A percentile compares a stretch with the other conserved stretches of the same genome.
Evolutionary conservation across 306 rosid species (phyloP).

Genomic region (Vigna angularis): DNA sequence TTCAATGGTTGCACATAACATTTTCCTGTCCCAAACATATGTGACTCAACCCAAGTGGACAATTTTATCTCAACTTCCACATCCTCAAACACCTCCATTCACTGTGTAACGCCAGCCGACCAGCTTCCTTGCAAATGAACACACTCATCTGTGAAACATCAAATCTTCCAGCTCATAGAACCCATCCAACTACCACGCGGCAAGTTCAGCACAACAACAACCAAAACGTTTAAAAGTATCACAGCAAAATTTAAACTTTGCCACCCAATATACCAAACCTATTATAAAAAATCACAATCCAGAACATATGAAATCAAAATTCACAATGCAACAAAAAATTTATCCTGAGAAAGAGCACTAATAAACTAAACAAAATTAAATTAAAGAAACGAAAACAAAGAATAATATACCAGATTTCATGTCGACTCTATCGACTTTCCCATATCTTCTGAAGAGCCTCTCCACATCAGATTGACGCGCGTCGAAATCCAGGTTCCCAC

Average conservation of each 20-base stretch:
- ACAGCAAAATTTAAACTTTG: constrained; percentile 26
- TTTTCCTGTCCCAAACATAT: constrained; percentile 49
- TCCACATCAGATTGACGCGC: constrained; percentile 81
- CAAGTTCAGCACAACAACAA: constrained; percentile 35
- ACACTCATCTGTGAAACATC: constrained; percentile 19
- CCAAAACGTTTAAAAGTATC: constrained; percentile 8
- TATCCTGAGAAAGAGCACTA: background rate
- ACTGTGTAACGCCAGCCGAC: constrained; percentile 5
- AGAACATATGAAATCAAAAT: background rate
- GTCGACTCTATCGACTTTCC: constrained; percentile 87
- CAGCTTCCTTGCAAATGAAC: constrained; percentile 11
- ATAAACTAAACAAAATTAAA: background rate
- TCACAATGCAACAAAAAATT: background rate
- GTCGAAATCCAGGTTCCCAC: constrained; percentile 82
- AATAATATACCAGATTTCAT: constrained; percentile 71
- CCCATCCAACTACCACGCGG: constrained; percentile 28
- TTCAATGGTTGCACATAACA: constrained; percentile 59
- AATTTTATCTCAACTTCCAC: constrained; percentile 35
- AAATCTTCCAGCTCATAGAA: constrained; percentile 7
- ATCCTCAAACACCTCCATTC: constrained; percentile 17
- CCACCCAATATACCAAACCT: constrained; percentile 16
- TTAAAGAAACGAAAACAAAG: background rate
- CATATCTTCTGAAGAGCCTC: constrained; percentile 79
- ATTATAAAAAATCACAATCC: constrained; percentile 2
- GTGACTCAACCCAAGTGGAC: constrained; percentile 47